These are phyloP conservation scores for Pseudotulostoma volvatum DNA, from an alignment of 495 filamentous ascomycete species.

Conservation along the genomic window DNA sequence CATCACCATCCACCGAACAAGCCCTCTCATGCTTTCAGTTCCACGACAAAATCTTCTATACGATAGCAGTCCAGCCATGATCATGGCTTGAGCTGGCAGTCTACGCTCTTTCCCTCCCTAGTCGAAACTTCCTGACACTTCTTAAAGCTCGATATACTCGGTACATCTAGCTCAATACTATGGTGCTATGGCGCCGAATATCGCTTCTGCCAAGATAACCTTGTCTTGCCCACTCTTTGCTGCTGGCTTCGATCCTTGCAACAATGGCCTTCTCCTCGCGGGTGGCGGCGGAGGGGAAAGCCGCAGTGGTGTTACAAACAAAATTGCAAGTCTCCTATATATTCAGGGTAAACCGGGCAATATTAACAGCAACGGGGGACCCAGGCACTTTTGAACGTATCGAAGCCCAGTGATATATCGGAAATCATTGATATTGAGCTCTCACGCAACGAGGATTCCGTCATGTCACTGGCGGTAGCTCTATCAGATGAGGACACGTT, in stretches of 20 bases:
- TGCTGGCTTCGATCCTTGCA: constrained; percentile 72
- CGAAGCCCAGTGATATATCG: constrained; percentile 41
- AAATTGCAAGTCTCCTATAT: constrained; percentile 45
- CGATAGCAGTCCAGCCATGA: too few relatives aligned
- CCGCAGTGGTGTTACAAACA: constrained; percentile 75
- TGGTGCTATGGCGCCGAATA: constrained; percentile 38
- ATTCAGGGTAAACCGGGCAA: not conserved
- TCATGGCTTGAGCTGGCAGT: too few relatives aligned
- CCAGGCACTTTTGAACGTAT: constrained; percentile 55
- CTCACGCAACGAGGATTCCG: constrained; percentile 78
- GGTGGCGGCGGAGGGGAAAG: constrained; percentile 81
- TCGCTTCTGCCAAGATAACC: constrained; percentile 47
- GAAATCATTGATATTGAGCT: constrained; percentile 62
- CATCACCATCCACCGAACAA: too few relatives aligned
- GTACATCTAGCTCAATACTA: too few relatives aligned
- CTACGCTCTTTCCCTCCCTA: too few relatives aligned
- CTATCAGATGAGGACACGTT: constrained; percentile 37
- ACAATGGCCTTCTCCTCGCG: constrained; percentile 61
- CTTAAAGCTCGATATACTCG: too few relatives aligned
- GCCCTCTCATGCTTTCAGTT: too few relatives aligned
- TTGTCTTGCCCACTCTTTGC: constrained; percentile 80
- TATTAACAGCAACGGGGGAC: not conserved
- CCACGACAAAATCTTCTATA: too few relatives aligned
- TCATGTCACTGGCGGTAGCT: constrained; percentile 61
- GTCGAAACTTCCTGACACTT: too few relatives aligned